Evolutionary conservation across 2,329 filamentous ascomycete genomes (phyloP), one percentile per base, ranked within the genome.

Genomic region (Sclerotinia sclerotiorum): DNA sequence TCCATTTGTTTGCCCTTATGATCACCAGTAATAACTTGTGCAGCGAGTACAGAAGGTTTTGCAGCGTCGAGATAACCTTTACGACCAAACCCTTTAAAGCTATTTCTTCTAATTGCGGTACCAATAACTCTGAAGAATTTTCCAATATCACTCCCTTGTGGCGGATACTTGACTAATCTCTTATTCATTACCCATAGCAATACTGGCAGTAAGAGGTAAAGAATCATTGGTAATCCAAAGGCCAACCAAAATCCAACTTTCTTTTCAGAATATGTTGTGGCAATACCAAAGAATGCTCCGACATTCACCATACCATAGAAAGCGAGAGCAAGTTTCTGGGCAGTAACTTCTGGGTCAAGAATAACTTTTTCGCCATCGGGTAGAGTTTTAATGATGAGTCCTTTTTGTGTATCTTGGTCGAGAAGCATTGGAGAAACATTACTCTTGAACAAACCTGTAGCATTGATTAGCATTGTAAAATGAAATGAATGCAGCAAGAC

Each of bases 271-370:
- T 82, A 83, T 0, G 78, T 76, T 6, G 79, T 80, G 11, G 79
- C 77, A 21, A 81, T 70, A 65, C 83, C 86, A 57, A 83, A 76
- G 69, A 76, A 73, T 29, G 87, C 85, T 54, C 90, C 90, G 19
- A 90, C 75, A 76, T 91, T 91, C 80, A 91, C 88, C 73, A 88
- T 84, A 67, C 90, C 81, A 79, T 92, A 92, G 77, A 91, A 92
- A 78, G 70, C 73, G 4, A 77, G 67, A 58, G 76, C 73, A 5
- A 73, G 68, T 63, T 85, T 82, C 7, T 84, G 81, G 7, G 85
- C 79, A 2, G 87, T 90, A 48, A 84, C 79, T 66, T 84, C 83
- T 0, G 86, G 86, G 70, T 89, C 87, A 7, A 87, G 80, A 67
- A 89, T 85, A 46, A 89, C 85, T 24, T 84, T 83, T 71, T 88